Evolutionary conservation across 768 basidiomycete genomes (phyloP), one percentile per base, ranked within the genome.

Genomic region (Lanmaoa rubissima): DNA sequence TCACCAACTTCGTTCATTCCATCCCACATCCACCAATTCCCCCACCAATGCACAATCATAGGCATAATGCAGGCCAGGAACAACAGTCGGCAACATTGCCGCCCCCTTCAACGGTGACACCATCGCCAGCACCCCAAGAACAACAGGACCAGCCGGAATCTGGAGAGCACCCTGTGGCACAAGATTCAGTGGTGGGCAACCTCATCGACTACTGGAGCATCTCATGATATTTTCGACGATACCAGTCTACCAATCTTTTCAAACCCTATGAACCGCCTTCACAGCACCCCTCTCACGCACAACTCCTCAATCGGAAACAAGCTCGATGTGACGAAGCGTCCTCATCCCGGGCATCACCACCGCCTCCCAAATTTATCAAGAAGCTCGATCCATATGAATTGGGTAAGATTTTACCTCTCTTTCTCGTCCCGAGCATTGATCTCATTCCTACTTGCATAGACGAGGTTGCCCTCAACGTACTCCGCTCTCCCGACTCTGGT

Each of bases 371-470:
- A 42, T 57, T 65, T 17, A 21, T 69, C 36, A 70, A 59, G 43
- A 70, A 70, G 41, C 38, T 69, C 3, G 71, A 72, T 48, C 69
- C 69, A 0, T 72, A 70, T 6, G 69, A 71, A 38, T 26, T 69
- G 19, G 71, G 71, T 60, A 17, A 47, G 46, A 7, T 4, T 40
- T 6, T 12, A 3, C 16, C 2, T 5, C 4, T 21, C 24, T 17
- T 39, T 1, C 2, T 43, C 7, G 5, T 36, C 19, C 11, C 3
- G 14, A 46, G 9, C 3, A 12, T 40, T 43, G 5, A 2, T 32
- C 26, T 39, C 11, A 42, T 13, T 19, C 11, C 6, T 51, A 1
- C 1, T 40, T 34, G 6, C 7, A 16, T 24, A 72, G 69, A 72
- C 1, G 70, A 72, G 40, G 65, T 69, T 5, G 62, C 69, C 12